Conservation (phyloP, 1,284 basidiomycete genomes). For the Cerioporus squamosus region DNA sequence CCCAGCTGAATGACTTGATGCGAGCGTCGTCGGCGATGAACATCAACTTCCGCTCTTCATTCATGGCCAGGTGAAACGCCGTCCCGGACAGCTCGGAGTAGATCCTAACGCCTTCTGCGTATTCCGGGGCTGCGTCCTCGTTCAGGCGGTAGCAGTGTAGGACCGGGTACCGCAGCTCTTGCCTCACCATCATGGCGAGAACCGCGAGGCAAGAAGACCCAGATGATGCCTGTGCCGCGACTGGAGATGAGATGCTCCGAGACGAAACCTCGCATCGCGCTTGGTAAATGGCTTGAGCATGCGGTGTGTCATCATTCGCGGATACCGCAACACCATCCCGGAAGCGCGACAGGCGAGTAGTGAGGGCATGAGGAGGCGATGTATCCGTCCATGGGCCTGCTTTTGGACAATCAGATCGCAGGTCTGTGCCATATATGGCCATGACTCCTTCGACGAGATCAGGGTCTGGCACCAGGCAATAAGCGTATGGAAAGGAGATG, state of each 20-base stretch:
- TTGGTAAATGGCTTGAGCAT: constrained; percentile 14
- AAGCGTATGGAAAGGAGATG: too few species aligned
- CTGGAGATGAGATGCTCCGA: constrained; percentile 26
- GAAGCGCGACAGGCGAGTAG: constrained; percentile 22
- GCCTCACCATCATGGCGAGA: constrained; percentile 37
- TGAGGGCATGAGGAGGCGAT: constrained; percentile 10
- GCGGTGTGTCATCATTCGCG: constrained; percentile 7
- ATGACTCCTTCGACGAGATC: too few species aligned
- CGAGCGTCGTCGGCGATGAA: constrained; percentile 32
- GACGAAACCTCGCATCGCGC: constrained; percentile 22
- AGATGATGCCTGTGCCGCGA: constrained; percentile 30
- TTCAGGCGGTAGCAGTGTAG: constrained; percentile 33
- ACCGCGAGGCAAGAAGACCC: constrained; percentile 33
- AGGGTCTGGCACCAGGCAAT: too few species aligned
- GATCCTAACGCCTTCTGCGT: constrained; percentile 3
- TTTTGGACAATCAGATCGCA: too few species aligned
- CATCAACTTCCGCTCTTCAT: constrained; percentile 31
- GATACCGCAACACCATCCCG: constrained; percentile 14
- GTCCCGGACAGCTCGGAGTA: constrained; percentile 23
- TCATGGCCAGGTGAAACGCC: constrained; percentile 21
- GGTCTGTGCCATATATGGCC: too few species aligned
- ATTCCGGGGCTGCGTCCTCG: constrained; percentile 17
- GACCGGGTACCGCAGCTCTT: constrained; percentile 39
- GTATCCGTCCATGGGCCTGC: constrained; percentile 15
- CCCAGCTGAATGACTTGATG: constrained; percentile 30